These are phyloP conservation scores for Xylaria grammica DNA, from an alignment of 495 filamentous ascomycete genomes.

Conservation along the genomic window DNA sequence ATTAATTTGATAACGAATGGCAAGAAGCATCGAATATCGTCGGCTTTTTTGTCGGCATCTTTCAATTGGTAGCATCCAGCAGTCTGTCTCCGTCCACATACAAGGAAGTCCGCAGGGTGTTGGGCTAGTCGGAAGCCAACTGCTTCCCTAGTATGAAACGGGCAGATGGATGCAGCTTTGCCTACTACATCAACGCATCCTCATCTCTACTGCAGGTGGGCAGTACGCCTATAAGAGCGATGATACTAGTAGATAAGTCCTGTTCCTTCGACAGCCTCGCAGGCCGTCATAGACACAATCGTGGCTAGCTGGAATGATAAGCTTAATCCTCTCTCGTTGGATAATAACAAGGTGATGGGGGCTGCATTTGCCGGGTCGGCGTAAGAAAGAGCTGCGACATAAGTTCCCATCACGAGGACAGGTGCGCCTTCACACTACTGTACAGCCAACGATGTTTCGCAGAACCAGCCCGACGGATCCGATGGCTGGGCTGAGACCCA, in stretches of 20 bases:
- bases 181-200: not conserved
- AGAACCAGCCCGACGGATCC: conserved; percentile 26
- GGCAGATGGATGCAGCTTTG: not conserved
- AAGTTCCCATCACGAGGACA: conserved; percentile 5
- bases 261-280: not conserved
- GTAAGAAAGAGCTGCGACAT: conserved; percentile 10
- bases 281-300: not conserved
- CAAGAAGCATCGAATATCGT: not conserved
- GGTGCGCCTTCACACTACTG: no score
- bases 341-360: not conserved
- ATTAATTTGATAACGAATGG: conserved; percentile 8
- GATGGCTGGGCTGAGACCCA: conserved; percentile 26
- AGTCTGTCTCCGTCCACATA: not conserved
- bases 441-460: conserved; percentile 13
- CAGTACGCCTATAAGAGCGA: no score
- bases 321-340: not conserved
- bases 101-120: not conserved
- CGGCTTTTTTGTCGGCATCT: conserved; percentile 2
- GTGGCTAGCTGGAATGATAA: conserved; percentile 9
- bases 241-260: no score
- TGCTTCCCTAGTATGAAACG: not conserved
- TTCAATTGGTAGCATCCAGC: not conserved
- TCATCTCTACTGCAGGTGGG: not conserved
- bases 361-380: conserved; percentile 7
- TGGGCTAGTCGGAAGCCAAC: not conserved